Conservation (phyloP, 257 asterid genomes). For the Solanum acaule region DNA sequence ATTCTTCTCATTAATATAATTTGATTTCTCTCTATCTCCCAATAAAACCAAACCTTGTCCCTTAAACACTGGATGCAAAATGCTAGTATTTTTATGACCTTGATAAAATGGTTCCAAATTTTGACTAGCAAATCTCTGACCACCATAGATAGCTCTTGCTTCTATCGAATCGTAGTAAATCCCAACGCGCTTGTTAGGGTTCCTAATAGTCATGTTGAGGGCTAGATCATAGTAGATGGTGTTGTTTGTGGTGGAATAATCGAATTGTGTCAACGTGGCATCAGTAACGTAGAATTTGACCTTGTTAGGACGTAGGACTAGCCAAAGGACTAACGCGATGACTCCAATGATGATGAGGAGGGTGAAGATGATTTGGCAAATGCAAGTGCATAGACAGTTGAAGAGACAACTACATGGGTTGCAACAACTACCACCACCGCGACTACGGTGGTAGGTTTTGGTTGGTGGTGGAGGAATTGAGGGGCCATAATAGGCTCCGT, state of each 20-base stretch:
- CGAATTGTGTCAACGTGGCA: constrained; percentile 54
- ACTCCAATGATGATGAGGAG: constrained; percentile 35
- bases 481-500: constrained; percentile 91
- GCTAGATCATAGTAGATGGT: constrained; percentile 56
- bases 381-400: constrained; percentile 58
- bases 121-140: constrained; percentile 31
- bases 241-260: constrained; percentile 27
- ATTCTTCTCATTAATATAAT: constrained; percentile 7
- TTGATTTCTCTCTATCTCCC: constrained; percentile 36
- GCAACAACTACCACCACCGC: constrained; percentile 41
- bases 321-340: constrained; percentile 34
- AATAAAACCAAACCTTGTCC: constrained; percentile 28
- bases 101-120: constrained; percentile 48
- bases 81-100: constrained; percentile 38
- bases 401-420: constrained; percentile 73
- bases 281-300: constrained; percentile 47
- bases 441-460: constrained; percentile 44
- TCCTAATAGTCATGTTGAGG: constrained; percentile 55
- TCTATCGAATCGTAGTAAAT: constrained; percentile 74
- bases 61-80: constrained; percentile 24
- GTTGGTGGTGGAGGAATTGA: constrained; percentile 47
- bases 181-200: constrained; percentile 78
- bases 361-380: constrained; percentile 56
- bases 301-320: constrained; percentile 69
- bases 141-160: constrained; percentile 55